Base-by-base conservation (phyloP, 1,139 yeast species). In the Protomyces inundatus region DNA sequence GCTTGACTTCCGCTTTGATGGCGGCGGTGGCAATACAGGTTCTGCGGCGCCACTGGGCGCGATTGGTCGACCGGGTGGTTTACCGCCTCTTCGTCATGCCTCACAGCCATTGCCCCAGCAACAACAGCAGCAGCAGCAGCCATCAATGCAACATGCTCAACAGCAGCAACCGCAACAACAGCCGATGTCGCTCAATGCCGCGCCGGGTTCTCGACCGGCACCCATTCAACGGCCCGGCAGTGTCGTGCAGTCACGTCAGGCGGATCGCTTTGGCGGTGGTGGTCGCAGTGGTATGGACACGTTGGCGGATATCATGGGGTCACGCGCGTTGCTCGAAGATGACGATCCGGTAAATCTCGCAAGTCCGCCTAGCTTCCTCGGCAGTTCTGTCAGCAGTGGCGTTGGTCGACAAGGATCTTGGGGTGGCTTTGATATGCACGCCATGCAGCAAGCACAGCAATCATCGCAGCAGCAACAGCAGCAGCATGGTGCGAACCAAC, bases 221-320 rank as follows among this genome's bases (percentile, higher is more conserved):
- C 70, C 70, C 33, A 68, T 68, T 33, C 70, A 67, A 52, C 65
- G 70, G 6, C 70, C 70, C 12, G 45, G 57, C 16, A 40, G 50
- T 33, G 54, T 53, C 14, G 16, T 55, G 16, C 60, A 55, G 33
- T 23, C 62, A 55, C 51, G n/a, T 37, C 66, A 32, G 52, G 56
- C 4, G 32, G 23, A 23, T 23, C 23, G 23, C 23, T 23, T 23
- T 23, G 23, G 23, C 23, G 53, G 23, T 42, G 61, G 63, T 34
- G 66, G 59, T 40, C 67, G 52, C n/a, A 39, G 40, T 12, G 55
- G 37, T 12, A 33, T 54, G 54, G 34, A 40, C 53, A 54, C 54
- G 23, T 30, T 42, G 7, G 61, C 50, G 30, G 64, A 67, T 14
- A 65, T 67, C 23, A 66, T 68, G 69, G 70, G 70, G n/a, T 64